phyloP scores from a whole-genome alignment of 768 basidiomycete genomes.

The Suillus plorans region DNA sequence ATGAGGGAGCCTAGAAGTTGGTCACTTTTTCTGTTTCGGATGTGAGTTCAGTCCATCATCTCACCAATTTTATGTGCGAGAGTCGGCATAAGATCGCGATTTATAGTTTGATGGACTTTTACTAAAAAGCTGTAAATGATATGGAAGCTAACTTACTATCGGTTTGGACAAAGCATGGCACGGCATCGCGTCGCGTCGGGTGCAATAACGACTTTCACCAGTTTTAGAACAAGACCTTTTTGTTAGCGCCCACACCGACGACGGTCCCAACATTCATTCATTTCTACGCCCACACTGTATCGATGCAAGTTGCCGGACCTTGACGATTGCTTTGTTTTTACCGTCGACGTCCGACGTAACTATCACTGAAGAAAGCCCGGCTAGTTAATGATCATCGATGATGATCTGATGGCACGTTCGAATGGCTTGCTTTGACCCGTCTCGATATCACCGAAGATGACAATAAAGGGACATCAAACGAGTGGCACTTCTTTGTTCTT shows the following conservation, averaged over 20 bases:
- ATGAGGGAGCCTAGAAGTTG: conserved; percentile 71
- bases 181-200: background rate
- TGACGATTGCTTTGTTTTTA: conserved; percentile 14
- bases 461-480: conserved; percentile 11
- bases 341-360: conserved; percentile 6
- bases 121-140: no score
- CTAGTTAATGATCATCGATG: background rate
- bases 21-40: background rate
- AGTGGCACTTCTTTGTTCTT: conserved; percentile 12
- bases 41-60: conserved; percentile 13
- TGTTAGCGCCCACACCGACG: background rate
- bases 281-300: conserved; percentile 12
- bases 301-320: background rate
- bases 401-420: background rate
- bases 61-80: conserved; percentile 51
- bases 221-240: conserved; percentile 23
- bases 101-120: background rate
- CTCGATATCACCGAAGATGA: conserved; percentile 3
- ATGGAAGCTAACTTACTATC: no score
- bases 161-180: background rate
- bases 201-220: background rate
- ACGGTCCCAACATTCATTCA: background rate
- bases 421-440: background rate
- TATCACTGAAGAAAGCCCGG: background rate
- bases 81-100: conserved; percentile 19